Evolutionary conservation across 768 basidiomycete species (phyloP).

Genomic region (Hysterangium stoloniferum): DNA sequence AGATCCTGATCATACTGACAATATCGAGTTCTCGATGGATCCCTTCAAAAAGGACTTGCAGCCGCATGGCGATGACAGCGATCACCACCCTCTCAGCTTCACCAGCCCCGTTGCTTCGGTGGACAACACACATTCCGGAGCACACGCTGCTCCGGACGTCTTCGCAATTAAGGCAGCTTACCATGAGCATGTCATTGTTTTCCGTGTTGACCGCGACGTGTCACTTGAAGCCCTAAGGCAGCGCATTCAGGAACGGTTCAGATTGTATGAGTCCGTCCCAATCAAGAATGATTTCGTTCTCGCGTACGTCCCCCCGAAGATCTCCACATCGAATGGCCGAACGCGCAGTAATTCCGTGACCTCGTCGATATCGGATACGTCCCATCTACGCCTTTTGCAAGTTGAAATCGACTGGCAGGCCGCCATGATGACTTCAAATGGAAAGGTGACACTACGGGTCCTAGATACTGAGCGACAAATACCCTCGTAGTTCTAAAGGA

Average conservation of each 20-base stretch:
- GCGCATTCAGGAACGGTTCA: constrained; percentile 58
- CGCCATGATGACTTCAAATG: constrained; percentile 34
- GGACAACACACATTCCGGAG: not conserved
- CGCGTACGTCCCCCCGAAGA: constrained; percentile 35
- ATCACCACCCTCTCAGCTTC: not conserved
- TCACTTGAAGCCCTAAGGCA: constrained; percentile 46
- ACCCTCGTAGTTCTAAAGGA: not conserved
- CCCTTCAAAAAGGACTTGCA: constrained; percentile 1
- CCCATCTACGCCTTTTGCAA: constrained; percentile 35
- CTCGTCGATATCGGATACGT: constrained; percentile 7
- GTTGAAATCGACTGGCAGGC: constrained; percentile 57
- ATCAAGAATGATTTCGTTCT: constrained; percentile 50
- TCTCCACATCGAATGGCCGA: constrained; percentile 13
- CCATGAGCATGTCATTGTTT: constrained; percentile 52
- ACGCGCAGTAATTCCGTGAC: constrained; percentile 25
- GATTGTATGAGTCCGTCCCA: constrained; percentile 47
- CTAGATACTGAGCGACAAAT: constrained; percentile 29
- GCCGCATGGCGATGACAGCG: not conserved
- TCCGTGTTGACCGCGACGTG: constrained; percentile 43
- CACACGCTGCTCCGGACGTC: constrained; percentile 8
- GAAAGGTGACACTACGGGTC: constrained; percentile 54
- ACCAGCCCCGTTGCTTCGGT: constrained; percentile 3
- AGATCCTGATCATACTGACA: not conserved
- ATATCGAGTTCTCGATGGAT: constrained; percentile 3
- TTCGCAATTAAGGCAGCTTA: constrained; percentile 60